phyloP scores from a whole-genome alignment of 768 basidiomycete genomes.

The Podaxis sp. region DNA sequence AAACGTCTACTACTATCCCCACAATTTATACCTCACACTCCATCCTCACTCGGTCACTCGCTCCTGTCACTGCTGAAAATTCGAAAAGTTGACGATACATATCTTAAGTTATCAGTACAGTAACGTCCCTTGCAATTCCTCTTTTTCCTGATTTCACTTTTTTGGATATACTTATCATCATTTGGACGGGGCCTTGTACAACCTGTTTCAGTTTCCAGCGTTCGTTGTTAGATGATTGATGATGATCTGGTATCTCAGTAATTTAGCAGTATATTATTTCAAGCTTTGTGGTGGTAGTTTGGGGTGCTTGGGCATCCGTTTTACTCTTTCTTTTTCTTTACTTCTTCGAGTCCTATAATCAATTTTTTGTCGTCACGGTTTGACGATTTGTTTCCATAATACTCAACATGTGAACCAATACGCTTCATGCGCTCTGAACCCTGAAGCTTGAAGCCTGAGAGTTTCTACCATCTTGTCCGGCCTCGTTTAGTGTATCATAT shows the following conservation, averaged over 20 bases:
- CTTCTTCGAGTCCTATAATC: background rate
- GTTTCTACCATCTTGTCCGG: no score
- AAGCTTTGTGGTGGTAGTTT: background rate
- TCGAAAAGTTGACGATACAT: background rate
- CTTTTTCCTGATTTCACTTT: background rate
- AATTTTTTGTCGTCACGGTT: background rate
- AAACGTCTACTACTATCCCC: background rate
- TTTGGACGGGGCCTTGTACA: background rate
- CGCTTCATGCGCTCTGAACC: no score
- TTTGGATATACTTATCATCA: background rate
- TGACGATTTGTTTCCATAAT: background rate
- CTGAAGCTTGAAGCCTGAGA: no score
- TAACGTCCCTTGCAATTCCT: background rate
- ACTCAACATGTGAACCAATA: background rate
- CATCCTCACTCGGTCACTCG: background rate
- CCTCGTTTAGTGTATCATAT: no score
- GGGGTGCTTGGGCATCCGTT: no score
- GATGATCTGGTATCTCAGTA: slow-evolving; percentile 8
- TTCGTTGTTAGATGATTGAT: background rate
- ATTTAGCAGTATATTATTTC: background rate
- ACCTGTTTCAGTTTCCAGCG: no score
- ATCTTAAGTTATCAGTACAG: slow-evolving; percentile 7
- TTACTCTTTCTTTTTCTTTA: background rate
- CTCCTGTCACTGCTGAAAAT: background rate
- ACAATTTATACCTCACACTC: background rate